phyloP scores from a whole-genome alignment of 139 green algal genomes.

The Chlamydomonas applanata region DNA sequence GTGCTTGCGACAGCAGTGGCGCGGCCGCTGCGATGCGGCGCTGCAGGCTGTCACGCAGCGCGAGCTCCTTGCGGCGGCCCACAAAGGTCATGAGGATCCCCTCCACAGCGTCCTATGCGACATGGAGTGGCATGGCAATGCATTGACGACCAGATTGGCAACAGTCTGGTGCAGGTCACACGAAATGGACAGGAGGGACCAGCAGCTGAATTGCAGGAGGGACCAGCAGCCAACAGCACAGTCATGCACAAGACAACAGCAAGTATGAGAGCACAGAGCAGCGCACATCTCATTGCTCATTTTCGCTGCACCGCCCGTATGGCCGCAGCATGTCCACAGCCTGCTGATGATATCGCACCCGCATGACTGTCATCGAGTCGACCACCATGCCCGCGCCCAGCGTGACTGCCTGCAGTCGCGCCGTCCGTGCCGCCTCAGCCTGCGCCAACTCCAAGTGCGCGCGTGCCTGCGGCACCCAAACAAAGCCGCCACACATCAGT shows the following conservation, averaged over 20 bases:
- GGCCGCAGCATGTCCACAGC: too few species aligned
- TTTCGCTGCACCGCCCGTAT: too few species aligned
- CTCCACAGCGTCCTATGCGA: conserved; percentile 22
- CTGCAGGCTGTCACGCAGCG: background rate
- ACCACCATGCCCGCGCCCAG: background rate
- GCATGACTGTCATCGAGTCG: conserved; percentile 21
- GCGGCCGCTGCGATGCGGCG: background rate
- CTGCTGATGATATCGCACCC: conserved; percentile 16
- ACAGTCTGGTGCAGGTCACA: too few species aligned
- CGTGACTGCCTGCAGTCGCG: too few species aligned
- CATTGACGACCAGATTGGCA: background rate
- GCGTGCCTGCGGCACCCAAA: too few species aligned
- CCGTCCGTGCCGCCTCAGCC: background rate
- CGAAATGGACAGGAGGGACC: too few species aligned
- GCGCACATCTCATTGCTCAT: too few species aligned
- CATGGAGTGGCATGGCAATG: background rate
- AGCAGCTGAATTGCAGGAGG: too few species aligned
- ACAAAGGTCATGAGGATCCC: conserved; percentile 22
- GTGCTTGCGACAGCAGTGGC: background rate
- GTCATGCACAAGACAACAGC: too few species aligned
- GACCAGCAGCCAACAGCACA: too few species aligned
- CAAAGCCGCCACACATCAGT: too few species aligned
- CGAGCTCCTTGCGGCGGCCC: conserved; percentile 19
- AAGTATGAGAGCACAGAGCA: too few species aligned
- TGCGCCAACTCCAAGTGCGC: background rate